Evolutionary conservation across 257 asterid species (phyloP).

Genomic region (Nicotiana paniculata): DNA sequence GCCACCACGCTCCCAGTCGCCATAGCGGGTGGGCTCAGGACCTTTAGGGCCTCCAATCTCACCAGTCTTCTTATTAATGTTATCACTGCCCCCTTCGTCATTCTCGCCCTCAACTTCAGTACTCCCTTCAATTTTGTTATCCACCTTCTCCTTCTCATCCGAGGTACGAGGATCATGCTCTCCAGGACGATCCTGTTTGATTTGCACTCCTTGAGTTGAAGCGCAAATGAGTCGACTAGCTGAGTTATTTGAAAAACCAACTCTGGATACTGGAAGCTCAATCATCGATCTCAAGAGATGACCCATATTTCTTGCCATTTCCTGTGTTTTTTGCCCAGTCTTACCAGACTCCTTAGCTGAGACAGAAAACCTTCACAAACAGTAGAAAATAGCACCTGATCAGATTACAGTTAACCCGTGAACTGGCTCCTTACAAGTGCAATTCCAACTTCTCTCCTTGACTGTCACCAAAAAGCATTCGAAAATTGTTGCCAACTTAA

Average conservation of each 20-base stretch:
- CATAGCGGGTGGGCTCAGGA: constrained; percentile 88
- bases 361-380: background rate
- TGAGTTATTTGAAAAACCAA: constrained; percentile 10
- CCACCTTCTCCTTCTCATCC: constrained; percentile 21
- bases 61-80: constrained; percentile 46
- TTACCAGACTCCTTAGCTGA: background rate
- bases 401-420: background rate
- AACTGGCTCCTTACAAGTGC: background rate
- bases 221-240: constrained; percentile 37
- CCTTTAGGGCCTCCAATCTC: constrained; percentile 88
- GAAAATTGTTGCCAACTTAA: background rate
- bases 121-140: constrained; percentile 16
- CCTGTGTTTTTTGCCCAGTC: background rate
- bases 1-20: constrained; percentile 87
- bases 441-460: background rate
- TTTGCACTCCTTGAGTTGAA: constrained; percentile 34
- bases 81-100: constrained; percentile 16
- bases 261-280: constrained; percentile 22
- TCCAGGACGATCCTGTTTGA: constrained; percentile 9
- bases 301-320: constrained; percentile 52
- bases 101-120: constrained; percentile 17
- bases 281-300: constrained; percentile 31
- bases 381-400: background rate
- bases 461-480: background rate
- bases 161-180: constrained; percentile 4